Evolutionary conservation across 192 early-diverging fungal genomes (phyloP).

Genomic region (Coemansia guatemalensis): DNA sequence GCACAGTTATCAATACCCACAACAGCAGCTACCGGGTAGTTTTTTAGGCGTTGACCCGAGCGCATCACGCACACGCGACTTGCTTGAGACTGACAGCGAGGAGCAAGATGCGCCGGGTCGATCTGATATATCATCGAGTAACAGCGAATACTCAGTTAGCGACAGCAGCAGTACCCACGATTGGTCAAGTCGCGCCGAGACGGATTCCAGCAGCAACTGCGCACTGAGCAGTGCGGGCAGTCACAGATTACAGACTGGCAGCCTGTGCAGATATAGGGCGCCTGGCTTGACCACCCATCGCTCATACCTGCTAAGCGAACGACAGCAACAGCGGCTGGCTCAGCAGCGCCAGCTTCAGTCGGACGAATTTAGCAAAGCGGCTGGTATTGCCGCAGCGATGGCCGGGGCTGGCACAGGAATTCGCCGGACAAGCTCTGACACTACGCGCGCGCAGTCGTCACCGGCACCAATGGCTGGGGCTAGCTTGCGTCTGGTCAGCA

Average conservation of each 20-base stretch:
- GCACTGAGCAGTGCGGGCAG: conserved; percentile 22
- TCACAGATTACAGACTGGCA: conserved; percentile 22
- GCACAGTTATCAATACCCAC: conserved; percentile 3
- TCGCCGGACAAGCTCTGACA: neutral
- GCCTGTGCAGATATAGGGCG: conserved; percentile 22
- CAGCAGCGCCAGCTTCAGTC: conserved; percentile 31
- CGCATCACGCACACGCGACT: conserved; percentile 29
- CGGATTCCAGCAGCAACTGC: conserved; percentile 18
- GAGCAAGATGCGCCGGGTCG: conserved; percentile 49
- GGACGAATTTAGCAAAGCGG: conserved; percentile 6
- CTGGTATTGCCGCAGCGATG: conserved; percentile 7
- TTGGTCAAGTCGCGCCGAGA: conserved; percentile 42
- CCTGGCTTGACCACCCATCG: conserved; percentile 14
- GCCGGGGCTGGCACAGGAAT: conserved; percentile 4
- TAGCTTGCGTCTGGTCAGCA: conserved; percentile 37
- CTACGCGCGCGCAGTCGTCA: conserved; percentile 1
- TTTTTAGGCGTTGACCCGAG: conserved; percentile 60
- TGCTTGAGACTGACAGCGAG: conserved; percentile 31
- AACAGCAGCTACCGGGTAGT: conserved; percentile 18
- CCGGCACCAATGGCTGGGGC: conserved; percentile 16
- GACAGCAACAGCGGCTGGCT: conserved; percentile 36
- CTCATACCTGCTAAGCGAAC: conserved; percentile 27
- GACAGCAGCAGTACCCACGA: conserved; percentile 28
- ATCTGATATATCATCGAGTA: conserved; percentile 24
- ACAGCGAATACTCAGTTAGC: conserved; percentile 38